Percentiles rank a stretch among this genome's conserved stretches.
These are phyloP conservation scores for Dysphania ambrosioides DNA, from an alignment of 148 eudicot species.

Conservation along the genomic window DNA sequence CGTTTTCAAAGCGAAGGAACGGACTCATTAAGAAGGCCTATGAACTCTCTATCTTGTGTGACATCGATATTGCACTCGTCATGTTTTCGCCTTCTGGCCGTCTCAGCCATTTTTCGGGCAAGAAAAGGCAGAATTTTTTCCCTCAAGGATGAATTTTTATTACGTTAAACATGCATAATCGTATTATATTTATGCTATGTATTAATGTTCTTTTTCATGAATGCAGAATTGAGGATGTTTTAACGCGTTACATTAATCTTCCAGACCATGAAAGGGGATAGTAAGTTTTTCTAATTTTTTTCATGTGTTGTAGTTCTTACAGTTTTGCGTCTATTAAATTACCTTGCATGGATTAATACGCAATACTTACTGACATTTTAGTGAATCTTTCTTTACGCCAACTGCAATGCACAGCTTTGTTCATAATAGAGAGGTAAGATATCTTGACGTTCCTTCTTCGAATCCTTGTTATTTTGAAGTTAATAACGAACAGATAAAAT, in stretches of 20 bases:
- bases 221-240: slow-evolving; percentile 72
- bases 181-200: background rate
- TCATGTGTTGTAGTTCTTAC: background rate
- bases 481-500: no score
- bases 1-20: slow-evolving; percentile 79
- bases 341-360: background rate
- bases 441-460: background rate
- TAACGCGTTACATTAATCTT: slow-evolving; percentile 51
- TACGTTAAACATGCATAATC: background rate
- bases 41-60: slow-evolving; percentile 71
- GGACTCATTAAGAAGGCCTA: slow-evolving; percentile 85
- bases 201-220: background rate
- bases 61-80: slow-evolving; percentile 67
- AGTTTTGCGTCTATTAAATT: no score
- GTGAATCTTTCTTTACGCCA: background rate
- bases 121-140: slow-evolving; percentile 39
- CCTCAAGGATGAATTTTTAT: background rate
- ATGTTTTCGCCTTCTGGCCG: slow-evolving; percentile 80
- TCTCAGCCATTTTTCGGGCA: slow-evolving; percentile 67
- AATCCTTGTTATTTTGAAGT: background rate
- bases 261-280: slow-evolving; percentile 64
- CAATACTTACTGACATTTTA: background rate
- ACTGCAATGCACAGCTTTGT: slow-evolving; percentile 28
- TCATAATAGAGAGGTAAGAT: slow-evolving; percentile 46
- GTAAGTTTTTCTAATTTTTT: slow-evolving; percentile 23